These are phyloP conservation scores for Lactifluus echinatus DNA, from an alignment of 768 basidiomycete genomes.

Conservation along the genomic window DNA sequence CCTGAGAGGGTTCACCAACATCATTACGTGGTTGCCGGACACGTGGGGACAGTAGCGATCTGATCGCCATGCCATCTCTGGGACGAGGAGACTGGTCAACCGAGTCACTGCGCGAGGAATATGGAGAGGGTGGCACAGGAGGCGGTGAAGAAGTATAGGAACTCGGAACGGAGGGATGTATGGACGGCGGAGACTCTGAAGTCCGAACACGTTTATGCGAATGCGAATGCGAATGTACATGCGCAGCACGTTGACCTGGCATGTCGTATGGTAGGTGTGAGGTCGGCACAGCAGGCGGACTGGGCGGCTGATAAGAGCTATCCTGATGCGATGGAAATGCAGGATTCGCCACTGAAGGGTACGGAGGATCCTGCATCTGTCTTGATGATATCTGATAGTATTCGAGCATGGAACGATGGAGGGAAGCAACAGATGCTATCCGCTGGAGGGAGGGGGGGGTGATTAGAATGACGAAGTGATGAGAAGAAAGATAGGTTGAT, in stretches of 20 bases:
- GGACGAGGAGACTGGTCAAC: slow-evolving; percentile 65
- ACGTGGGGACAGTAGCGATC: slow-evolving; percentile 52
- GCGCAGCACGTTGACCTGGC: slow-evolving; percentile 1
- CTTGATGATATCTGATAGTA: slow-evolving; percentile 29
- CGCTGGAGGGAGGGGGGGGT: slow-evolving; percentile 36
- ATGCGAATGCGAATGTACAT: not conserved
- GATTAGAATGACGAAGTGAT: not conserved
- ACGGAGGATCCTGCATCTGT: slow-evolving; percentile 3
- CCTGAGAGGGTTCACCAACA: not conserved
- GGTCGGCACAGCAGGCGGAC: not conserved
- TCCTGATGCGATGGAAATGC: not conserved
- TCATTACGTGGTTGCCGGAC: slow-evolving; percentile 9
- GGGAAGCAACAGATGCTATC: slow-evolving; percentile 56
- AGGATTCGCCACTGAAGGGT: slow-evolving; percentile 8
- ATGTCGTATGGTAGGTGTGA: slow-evolving; percentile 4
- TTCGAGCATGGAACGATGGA: slow-evolving; percentile 67
- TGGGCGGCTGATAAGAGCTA: not conserved
- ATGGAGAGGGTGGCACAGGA: slow-evolving; percentile 53
- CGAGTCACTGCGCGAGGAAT: slow-evolving; percentile 62
- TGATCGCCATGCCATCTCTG: slow-evolving; percentile 72
- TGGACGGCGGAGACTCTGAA: slow-evolving; percentile 16
- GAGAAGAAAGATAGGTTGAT: slow-evolving; percentile 20
- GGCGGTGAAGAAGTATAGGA: slow-evolving; percentile 18
- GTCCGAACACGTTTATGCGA: slow-evolving; percentile 21
- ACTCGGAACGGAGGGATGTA: slow-evolving; percentile 61